Evolutionary conservation across 2,329 filamentous ascomycete genomes (phyloP).

Genomic region (Calonectria hawksworthii): DNA sequence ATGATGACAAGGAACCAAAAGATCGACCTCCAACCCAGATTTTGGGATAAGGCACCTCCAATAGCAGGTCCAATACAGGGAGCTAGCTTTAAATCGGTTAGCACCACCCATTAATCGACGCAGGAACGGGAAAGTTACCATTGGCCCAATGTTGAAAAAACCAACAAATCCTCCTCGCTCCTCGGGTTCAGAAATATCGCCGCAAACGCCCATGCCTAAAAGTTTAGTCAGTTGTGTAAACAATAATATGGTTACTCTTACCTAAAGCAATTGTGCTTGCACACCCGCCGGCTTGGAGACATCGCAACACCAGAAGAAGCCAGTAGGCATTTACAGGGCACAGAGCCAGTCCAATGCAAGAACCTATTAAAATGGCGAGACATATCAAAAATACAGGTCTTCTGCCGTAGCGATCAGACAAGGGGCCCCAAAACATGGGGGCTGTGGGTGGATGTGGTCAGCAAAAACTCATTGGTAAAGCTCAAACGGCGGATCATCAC

Average conservation of each 20-base stretch:
- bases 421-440: constrained; percentile 52
- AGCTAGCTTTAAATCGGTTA: constrained; percentile 47
- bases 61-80: constrained; percentile 65
- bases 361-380: constrained; percentile 47
- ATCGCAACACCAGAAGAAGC: constrained; percentile 49
- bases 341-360: constrained; percentile 50
- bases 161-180: constrained; percentile 52
- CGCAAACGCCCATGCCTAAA: constrained; percentile 49
- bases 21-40: constrained; percentile 64
- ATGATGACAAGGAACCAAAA: constrained; percentile 69
- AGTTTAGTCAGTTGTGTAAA: not conserved
- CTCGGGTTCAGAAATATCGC: constrained; percentile 49
- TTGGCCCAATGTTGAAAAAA: constrained; percentile 51
- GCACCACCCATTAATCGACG: not conserved
- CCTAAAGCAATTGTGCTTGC: constrained; percentile 51
- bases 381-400: constrained; percentile 49
- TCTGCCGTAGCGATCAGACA: constrained; percentile 51
- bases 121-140: constrained; percentile 28
- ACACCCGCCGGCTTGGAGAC: constrained; percentile 50
- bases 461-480: not conserved
- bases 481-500: not conserved
- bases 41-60: constrained; percentile 61
- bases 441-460: constrained; percentile 19
- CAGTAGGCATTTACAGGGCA: constrained; percentile 50
- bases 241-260: not conserved